These are phyloP conservation scores for Zangia roseola DNA, from an alignment of 768 basidiomycete species.

Conservation along the genomic window DNA sequence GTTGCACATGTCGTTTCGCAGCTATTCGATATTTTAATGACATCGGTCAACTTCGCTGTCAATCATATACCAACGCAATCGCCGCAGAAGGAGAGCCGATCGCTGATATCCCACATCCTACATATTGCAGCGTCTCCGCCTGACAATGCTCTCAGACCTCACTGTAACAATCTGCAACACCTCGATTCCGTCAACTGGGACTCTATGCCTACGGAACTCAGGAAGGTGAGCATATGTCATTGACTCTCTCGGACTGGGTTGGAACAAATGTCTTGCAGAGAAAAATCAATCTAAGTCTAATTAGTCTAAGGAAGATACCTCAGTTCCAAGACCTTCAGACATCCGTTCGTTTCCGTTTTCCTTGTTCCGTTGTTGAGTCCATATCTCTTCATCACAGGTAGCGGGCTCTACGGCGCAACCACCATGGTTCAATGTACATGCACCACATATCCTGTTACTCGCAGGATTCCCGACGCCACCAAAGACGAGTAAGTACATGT, in stretches of 20 bases:
- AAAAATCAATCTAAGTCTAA: constrained; percentile 54
- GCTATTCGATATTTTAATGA: constrained; percentile 40
- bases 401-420: constrained; percentile 35
- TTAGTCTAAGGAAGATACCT: constrained; percentile 45
- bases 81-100: constrained; percentile 28
- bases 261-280: constrained; percentile 38
- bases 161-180: constrained; percentile 47
- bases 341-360: constrained; percentile 36
- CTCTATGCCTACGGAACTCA: constrained; percentile 56
- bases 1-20: constrained; percentile 27
- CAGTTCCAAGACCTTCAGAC: constrained; percentile 52
- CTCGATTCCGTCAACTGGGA: constrained; percentile 61
- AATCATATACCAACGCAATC: constrained; percentile 18
- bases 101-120: constrained; percentile 47
- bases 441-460: constrained; percentile 46
- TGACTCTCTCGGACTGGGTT: neutral
- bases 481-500: constrained; percentile 33
- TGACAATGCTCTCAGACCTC: constrained; percentile 52
- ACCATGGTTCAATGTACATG: constrained; percentile 57
- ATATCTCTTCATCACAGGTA: constrained; percentile 26
- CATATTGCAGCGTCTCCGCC: constrained; percentile 61
- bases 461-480: constrained; percentile 44
- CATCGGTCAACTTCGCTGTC: constrained; percentile 10
- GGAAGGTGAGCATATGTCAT: constrained; percentile 43
- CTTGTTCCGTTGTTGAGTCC: neutral